phyloP scores from a whole-genome alignment of 2,329 filamentous ascomycete species.

The Cordyceps pruinosa region DNA sequence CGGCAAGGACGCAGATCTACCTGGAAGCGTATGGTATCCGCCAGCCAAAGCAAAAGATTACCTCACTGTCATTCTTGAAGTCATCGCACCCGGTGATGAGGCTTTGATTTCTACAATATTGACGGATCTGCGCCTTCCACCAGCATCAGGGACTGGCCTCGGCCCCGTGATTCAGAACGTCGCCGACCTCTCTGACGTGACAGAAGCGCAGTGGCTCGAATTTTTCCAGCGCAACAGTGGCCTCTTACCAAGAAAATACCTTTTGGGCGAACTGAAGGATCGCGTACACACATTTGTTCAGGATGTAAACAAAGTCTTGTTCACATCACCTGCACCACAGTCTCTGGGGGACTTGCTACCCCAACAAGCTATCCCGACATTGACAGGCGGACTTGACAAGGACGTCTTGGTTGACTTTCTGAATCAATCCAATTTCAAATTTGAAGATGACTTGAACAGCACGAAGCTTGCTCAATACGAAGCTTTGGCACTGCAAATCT shows the following conservation, averaged over 20 bases:
- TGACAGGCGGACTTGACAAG: neutral
- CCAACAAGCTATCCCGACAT: neutral
- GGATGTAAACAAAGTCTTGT: conserved; percentile 3
- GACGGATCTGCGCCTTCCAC: neutral
- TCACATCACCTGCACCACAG: conserved; percentile 2
- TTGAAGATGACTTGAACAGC: neutral
- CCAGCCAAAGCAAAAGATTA: neutral
- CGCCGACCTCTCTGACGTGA: neutral
- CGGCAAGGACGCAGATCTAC: neutral
- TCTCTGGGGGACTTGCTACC: neutral
- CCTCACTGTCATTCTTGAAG: neutral
- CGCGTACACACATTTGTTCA: conserved; percentile 9
- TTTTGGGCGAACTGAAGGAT: neutral
- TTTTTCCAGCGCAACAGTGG: neutral
- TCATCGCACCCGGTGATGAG: conserved; percentile 5
- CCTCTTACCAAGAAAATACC: neutral
- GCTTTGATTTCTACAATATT: conserved; percentile 1
- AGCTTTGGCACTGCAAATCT: neutral
- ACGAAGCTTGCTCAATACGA: neutral
- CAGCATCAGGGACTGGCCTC: neutral
- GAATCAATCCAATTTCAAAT: neutral
- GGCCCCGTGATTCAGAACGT: neutral
- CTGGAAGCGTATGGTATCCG: neutral
- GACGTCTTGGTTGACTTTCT: conserved; percentile 1
- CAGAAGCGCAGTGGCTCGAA: conserved; percentile 6